These are phyloP conservation scores for Emiliania huxleyi DNA, from an alignment of 78 protist genomes.

Conservation along the genomic window DNA sequence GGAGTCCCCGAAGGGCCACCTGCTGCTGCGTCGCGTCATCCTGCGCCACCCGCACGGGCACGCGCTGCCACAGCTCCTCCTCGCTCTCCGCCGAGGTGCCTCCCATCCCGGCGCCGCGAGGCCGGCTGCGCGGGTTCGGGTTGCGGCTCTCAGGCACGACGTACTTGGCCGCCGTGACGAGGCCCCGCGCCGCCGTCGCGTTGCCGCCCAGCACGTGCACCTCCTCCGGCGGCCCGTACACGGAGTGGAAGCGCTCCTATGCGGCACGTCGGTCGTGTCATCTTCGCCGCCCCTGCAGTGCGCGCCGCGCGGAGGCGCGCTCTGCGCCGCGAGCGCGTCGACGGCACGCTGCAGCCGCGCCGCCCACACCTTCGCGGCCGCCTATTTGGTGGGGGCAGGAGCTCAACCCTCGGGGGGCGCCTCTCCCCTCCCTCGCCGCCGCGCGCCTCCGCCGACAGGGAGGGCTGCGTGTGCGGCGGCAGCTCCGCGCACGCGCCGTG, in stretches of 20 bases:
- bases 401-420: no score
- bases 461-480: background rate
- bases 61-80: background rate
- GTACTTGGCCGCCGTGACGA: background rate
- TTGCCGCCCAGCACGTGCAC: slow-evolving; percentile 37
- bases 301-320: no score
- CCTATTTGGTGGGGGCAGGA: background rate
- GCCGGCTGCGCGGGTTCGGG: background rate
- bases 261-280: no score
- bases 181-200: slow-evolving; percentile 8
- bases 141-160: background rate
- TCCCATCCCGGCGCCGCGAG: background rate
- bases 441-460: background rate
- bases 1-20: background rate
- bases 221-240: slow-evolving; percentile 36
- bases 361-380: background rate
- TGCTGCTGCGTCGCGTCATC: background rate
- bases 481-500: background rate
- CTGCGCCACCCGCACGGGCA: background rate
- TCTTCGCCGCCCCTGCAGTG: no score
- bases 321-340: background rate
- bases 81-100: background rate
- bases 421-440: no score
- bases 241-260: slow-evolving; percentile 24
- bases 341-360: background rate